phyloP scores from a whole-genome alignment of 169 alveolate species.

The Eimeria maxima region DNA sequence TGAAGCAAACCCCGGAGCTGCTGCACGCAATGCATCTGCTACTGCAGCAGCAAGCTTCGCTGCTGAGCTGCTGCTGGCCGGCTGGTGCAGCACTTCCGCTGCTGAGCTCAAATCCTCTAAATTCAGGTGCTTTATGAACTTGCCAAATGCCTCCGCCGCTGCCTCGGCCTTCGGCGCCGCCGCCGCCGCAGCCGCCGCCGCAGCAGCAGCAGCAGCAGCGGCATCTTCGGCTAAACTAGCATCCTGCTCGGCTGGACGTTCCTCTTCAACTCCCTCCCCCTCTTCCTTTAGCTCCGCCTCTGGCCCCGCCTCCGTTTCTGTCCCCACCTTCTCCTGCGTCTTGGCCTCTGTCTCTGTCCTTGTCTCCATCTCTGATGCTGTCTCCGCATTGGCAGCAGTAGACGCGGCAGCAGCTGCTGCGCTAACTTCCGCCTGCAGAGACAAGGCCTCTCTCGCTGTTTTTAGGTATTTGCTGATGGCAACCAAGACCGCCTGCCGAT shows the following conservation, averaged over 20 bases:
- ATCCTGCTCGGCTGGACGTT: not conserved
- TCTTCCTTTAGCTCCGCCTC: too few species aligned
- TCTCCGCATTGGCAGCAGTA: too few species aligned
- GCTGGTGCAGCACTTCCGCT: conserved; percentile 4
- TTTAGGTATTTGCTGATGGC: not conserved
- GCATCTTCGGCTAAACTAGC: not conserved
- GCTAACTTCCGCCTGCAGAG: conserved; percentile 10
- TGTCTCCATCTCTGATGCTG: too few species aligned
- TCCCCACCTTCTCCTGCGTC: too few species aligned
- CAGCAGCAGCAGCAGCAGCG: too few species aligned
- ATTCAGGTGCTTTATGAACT: not conserved
- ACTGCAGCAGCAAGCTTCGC: not conserved
- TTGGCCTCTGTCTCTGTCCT: too few species aligned
- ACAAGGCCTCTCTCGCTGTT: not conserved
- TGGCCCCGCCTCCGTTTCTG: too few species aligned
- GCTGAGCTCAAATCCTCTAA: not conserved
- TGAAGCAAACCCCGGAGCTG: not conserved
- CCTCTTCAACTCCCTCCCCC: not conserved
- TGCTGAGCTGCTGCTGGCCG: not conserved
- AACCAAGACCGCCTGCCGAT: not conserved
- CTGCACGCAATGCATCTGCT: not conserved
- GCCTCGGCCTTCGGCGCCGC: too few species aligned
- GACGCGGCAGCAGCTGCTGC: not conserved
- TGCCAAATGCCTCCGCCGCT: too few species aligned
- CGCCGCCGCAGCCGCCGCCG: too few species aligned